phyloP scores from a whole-genome alignment of 2,329 filamentous ascomycete genomes.

The Aspergillus quadrilineatus region DNA sequence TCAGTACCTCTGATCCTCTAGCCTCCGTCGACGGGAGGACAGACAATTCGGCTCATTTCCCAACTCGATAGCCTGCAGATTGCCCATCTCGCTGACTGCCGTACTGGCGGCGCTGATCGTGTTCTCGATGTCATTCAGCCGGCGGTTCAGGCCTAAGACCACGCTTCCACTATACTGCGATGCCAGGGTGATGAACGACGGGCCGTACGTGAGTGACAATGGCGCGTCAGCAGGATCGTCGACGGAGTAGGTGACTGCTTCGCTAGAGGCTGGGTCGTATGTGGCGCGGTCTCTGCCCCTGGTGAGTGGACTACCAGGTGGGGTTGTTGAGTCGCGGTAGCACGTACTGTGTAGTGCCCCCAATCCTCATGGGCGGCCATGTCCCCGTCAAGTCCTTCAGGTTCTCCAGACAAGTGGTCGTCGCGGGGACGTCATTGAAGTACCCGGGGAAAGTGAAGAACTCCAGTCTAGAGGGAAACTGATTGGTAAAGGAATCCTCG shows the following conservation, averaged over 20 bases:
- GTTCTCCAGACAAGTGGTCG: conserved; percentile 53
- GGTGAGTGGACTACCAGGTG: background rate
- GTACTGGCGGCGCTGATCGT: conserved; percentile 53
- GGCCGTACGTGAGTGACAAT: conserved; percentile 51
- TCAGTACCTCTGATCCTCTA: background rate
- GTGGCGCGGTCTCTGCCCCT: conserved; percentile 50
- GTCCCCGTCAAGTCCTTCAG: conserved; percentile 51
- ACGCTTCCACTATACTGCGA: conserved; percentile 51
- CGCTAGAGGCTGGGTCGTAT: conserved; percentile 48
- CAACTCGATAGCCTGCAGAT: conserved; percentile 56
- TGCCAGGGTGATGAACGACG: conserved; percentile 54
- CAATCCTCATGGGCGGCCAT: conserved; percentile 57
- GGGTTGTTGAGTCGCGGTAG: too few relatives aligned
- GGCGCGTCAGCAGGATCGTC: conserved; percentile 51
- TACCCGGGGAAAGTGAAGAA: conserved; percentile 60
- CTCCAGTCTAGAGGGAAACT: conserved; percentile 43
- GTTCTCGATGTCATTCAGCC: conserved; percentile 54
- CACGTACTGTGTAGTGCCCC: conserved; percentile 56
- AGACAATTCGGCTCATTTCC: conserved; percentile 60
- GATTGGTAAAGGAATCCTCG: background rate
- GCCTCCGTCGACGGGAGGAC: conserved; percentile 8
- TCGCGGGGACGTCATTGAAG: conserved; percentile 53
- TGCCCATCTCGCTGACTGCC: conserved; percentile 47
- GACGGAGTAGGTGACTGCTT: conserved; percentile 54
- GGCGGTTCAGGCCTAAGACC: conserved; percentile 54